Percentiles rank a stretch among this genome's conserved stretches.
Conservation (phyloP, 2,329 filamentous ascomycete genomes). For the Diplodia scrobiculata region DNA sequence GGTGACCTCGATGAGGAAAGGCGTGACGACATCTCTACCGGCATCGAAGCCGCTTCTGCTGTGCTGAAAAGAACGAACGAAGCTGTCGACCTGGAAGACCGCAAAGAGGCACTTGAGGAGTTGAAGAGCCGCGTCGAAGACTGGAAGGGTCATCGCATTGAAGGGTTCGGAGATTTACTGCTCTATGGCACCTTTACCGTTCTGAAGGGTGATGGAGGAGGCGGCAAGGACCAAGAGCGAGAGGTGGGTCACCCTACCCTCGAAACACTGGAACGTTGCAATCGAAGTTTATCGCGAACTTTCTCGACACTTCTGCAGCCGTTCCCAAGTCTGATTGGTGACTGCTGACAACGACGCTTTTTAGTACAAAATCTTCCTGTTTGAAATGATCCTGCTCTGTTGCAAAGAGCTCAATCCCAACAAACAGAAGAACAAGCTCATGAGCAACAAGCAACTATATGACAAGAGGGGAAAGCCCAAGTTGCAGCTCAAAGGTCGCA, state of each 20-base stretch:
- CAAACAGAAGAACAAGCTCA: constrained; percentile 71
- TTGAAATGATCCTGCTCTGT: constrained; percentile 91
- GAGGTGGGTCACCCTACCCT: constrained; percentile 63
- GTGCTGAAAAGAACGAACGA: constrained; percentile 85
- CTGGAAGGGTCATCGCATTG: constrained; percentile 91
- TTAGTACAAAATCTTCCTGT: constrained; percentile 96
- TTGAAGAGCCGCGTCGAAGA: constrained; percentile 84
- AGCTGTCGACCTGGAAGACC: constrained; percentile 83
- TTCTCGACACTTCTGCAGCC: constrained; percentile 13
- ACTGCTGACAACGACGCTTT: constrained; percentile 18
- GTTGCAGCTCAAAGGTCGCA: constrained; percentile 90
- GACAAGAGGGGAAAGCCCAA: constrained; percentile 73
- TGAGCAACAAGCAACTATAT: constrained; percentile 70
- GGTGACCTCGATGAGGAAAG: constrained; percentile 69
- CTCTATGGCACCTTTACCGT: constrained; percentile 90
- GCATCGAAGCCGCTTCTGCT: constrained; percentile 78
- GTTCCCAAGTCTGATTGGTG: not conserved
- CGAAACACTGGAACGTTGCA: constrained; percentile 11
- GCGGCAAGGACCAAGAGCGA: constrained; percentile 78
- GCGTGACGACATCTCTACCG: constrained; percentile 70
- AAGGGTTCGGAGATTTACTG: constrained; percentile 86
- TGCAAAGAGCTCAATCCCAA: constrained; percentile 91
- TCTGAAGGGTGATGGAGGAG: constrained; percentile 75
- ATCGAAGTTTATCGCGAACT: constrained; percentile 28
- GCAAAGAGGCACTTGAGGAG: constrained; percentile 80